These are phyloP conservation scores for Pistacia atlantica DNA, from an alignment of 345 rosid species.

Conservation along the genomic window DNA sequence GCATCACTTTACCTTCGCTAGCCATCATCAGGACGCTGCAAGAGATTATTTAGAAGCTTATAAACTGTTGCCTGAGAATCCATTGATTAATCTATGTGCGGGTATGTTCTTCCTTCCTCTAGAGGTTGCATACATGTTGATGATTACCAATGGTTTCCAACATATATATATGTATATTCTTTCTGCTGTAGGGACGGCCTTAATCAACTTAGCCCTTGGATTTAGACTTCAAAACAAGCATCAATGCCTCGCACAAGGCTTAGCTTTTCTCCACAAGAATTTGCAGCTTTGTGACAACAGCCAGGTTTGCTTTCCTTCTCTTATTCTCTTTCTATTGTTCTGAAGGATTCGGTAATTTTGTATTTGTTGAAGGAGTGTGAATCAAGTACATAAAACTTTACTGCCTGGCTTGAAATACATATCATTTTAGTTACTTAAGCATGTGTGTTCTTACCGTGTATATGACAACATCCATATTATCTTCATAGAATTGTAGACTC, in stretches of 20 bases:
- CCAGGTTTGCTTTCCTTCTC: constrained; percentile 41
- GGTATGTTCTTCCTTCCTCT: constrained; percentile 43
- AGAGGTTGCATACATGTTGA: not conserved
- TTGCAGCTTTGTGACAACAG: constrained; percentile 52
- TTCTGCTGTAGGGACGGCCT: constrained; percentile 63
- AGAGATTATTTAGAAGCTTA: constrained; percentile 90
- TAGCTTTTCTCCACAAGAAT: constrained; percentile 78
- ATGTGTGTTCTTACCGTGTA: too few species aligned
- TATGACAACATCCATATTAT: too few species aligned
- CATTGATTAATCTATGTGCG: constrained; percentile 78
- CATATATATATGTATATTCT: not conserved
- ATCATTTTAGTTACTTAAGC: too few species aligned
- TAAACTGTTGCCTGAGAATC: constrained; percentile 73
- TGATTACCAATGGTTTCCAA: not conserved
- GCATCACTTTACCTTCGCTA: constrained; percentile 70
- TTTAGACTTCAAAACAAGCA: constrained; percentile 92
- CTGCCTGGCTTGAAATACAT: too few species aligned
- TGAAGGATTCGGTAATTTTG: too few species aligned
- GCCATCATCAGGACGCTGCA: constrained; percentile 92
- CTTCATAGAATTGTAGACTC: too few species aligned
- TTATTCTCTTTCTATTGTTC: not conserved
- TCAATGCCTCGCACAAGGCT: constrained; percentile 81
- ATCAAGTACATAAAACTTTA: too few species aligned
- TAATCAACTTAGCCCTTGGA: constrained; percentile 88
- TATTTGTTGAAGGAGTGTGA: too few species aligned